Base-by-base conservation (phyloP, 2,329 filamentous ascomycete species). In the Microcyclospora pomicola region DNA sequence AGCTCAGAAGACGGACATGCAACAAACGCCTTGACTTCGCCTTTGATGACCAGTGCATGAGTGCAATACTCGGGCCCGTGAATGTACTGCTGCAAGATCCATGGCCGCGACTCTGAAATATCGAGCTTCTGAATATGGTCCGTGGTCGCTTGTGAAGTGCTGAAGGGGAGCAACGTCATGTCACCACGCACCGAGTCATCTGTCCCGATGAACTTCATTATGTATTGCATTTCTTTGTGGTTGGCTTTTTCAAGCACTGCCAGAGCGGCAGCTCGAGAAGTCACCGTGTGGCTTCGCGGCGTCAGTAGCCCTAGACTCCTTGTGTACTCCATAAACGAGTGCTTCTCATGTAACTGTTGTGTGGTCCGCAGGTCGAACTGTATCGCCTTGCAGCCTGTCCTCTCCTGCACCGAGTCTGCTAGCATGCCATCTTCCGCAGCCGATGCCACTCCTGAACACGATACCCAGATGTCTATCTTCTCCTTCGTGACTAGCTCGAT, bases 11-110 rank as follows among this genome's bases (percentile, higher is more conserved):
- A 77, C 2, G 72, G 72, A 50, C 80, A 83, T 0, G 79, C 73
- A 6, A 75, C 71, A 46, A 86, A 84, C 0, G 71, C 72, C 35
- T 70, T 71, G 12, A 87, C 69, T 27, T 69, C 58, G 1, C 80
- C 80, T 0, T 64, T 59, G n/a, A 85, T 64, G 3, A 86, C 61
- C 2, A 86, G 64, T 0, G 79, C 62, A 47, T 86, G 80, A 0
- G 81, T 83, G 56, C 77, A 82, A 53, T 77, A 85, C 53, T 85
- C 80, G 0, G 66, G 64, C 1, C 73, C 70, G 0, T 68, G 65
- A 43, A 82, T 72, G 54, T 71, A 82, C 51, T 84, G 74, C 51
- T 87, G 80, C 15, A 85, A 54, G 42, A 84, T 66, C 69, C 76
- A 83, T 0, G 78, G 72, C 2, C 65, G 62, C 0, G 66, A 52